Evolutionary conservation across 73 alveolate genomes (phyloP), one percentile per base, ranked within the genome.

Genomic region (Paramecium sonneborni): DNA sequence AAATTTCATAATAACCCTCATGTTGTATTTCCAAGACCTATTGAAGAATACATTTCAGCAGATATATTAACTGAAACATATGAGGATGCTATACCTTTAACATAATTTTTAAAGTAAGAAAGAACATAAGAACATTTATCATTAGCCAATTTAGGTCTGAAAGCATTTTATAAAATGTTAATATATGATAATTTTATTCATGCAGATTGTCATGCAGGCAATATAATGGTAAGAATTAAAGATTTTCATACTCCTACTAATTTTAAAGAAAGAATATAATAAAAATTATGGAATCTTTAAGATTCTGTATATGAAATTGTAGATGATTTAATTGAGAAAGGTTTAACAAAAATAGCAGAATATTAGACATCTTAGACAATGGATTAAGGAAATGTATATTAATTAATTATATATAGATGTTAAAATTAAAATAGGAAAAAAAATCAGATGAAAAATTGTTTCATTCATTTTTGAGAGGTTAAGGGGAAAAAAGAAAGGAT

Each of bases 171-270:
- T 44, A 79, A 79, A 44, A 79, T 79, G 90, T 46, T 79, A 24
- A 79, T 79, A 12, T 43, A 43, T 43, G 90, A 79, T 46, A 79
- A 79, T 44, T 79, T 79, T 20, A 79, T 79, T 26, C 90, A 79
- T 44, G 90, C 90, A 14, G 90, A 79, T 79, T 79, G 90, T 43
- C 90, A 79, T 44, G 90, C 90, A 39, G 90, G 90, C 35, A 79
- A 79, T 79, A 79, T 79, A 0, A 39, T 79, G 74, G 23, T 79
- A 18, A 79, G 72, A 79, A 79, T 79, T 1, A 46, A 44, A 72
- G 86, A 72, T 38, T 20, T n/a, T 43, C 69, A 46, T 43, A 46
- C 41, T 79, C 84, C 84, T 30, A 18, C 15, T 41, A 39, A 39
- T 1, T 79, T 79, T 43, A 79, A 39, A 20, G 90, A 79, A 26